Evolutionary conservation across 2,329 filamentous ascomycete species (phyloP), one percentile per base, ranked within the genome.

Genomic region (Gaeumannomyces tritici): DNA sequence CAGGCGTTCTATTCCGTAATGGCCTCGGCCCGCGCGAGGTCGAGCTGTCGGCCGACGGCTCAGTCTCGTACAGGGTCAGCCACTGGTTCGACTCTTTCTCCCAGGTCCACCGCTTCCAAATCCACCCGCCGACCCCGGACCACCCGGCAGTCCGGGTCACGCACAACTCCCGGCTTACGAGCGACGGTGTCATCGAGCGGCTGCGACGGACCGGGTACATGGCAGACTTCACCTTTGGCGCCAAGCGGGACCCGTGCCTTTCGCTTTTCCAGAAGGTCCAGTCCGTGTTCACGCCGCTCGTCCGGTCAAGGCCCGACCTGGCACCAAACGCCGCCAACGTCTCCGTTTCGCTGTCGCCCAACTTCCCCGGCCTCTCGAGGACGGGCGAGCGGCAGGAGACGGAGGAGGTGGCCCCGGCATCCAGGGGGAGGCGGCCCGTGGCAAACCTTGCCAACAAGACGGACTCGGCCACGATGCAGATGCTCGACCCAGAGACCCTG

Each of bases 141-240:
- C 33, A 61, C 18, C 62, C 62, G 4, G 21, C 18, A 6, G 62
- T 63, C 21, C 58, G 58, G 11, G 62, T 63, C 31, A 63, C 62
- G 18, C 62, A 63, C 62, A 63, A 58, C 62, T 63, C 62, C 8
- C 62, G 62, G 5, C 62, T 63, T 31, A 61, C 62, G 8, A 60
- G 58, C 62, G 62, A 96, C 27, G 90, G 90, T 0, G 90, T 89
- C 1, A 90, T 90, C 57, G 87, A 87, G 62, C 91, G 84, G 65
- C 95, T 79, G 61, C 96, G 86, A 73, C 88, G 88, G 81, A 96
- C 96, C 13, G 92, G 92, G 2, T 89, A 91, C 15, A 90, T 95
- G 72, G 84, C 87, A 15, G 62, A 63, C 11, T 33, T 63, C 55
- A 63, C 62, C 47, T 63, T 63, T 28, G 62, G 62, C 33, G 62